Evolutionary conservation across 139 green algal genomes (phyloP).

Genomic region (Gonium pectorale): DNA sequence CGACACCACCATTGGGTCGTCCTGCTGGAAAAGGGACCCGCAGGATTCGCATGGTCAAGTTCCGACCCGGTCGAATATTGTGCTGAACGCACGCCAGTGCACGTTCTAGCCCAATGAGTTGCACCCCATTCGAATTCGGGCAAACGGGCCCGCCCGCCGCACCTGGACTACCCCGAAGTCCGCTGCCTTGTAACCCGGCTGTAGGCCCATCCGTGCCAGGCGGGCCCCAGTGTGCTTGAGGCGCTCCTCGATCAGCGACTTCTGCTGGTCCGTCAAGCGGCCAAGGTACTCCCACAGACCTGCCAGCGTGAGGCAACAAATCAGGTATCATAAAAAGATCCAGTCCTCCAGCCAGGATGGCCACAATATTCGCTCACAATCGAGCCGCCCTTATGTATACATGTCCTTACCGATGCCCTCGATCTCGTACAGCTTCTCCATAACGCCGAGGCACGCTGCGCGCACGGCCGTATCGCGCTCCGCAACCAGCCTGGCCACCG

Average conservation of each 20-base stretch:
- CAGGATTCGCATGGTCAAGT: too few species aligned
- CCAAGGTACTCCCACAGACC: conserved; percentile 83
- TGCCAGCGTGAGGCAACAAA: conserved; percentile 4
- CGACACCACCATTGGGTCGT: background rate
- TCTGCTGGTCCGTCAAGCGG: conserved; percentile 80
- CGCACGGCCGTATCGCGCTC: conserved; percentile 90
- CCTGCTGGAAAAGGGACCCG: conserved; percentile 20
- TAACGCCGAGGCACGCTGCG: conserved; percentile 74
- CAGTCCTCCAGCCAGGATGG: background rate
- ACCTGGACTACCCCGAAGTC: conserved; percentile 31
- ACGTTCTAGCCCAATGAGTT: too few species aligned
- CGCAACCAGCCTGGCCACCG: conserved; percentile 73
- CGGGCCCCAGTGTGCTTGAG: conserved; percentile 80
- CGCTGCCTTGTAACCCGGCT: conserved; percentile 58
- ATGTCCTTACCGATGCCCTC: conserved; percentile 75
- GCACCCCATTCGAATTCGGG: too few species aligned
- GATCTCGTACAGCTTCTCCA: conserved; percentile 84
- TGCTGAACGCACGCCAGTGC: too few species aligned
- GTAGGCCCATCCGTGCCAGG: conserved; percentile 61
- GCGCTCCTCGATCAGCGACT: conserved; percentile 87
- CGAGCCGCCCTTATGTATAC: too few species aligned
- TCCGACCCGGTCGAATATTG: too few species aligned
- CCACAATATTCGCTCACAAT: background rate
- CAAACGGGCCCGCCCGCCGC: background rate
- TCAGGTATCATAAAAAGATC: background rate